Evolutionary conservation across 257 asterid species (phyloP).

Genomic region (Osmanthus fragrans): DNA sequence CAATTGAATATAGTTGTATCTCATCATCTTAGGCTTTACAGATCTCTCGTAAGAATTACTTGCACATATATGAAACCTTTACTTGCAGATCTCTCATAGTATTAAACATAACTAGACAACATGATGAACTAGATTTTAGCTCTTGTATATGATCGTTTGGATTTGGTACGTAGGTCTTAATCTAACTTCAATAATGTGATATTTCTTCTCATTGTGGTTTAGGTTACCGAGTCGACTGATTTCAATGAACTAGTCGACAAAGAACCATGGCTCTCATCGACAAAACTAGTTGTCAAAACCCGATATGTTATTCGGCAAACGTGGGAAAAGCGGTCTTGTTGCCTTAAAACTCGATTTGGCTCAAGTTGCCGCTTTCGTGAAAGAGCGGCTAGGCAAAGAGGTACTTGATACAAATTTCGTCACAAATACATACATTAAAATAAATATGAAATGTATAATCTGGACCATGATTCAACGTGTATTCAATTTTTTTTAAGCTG

Average conservation of each 20-base stretch:
- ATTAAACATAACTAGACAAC: background rate
- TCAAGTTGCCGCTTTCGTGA: conserved; percentile 75
- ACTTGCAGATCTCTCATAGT: background rate
- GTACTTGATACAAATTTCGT: conserved; percentile 27
- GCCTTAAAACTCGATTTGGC: conserved; percentile 90
- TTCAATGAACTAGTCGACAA: conserved; percentile 67
- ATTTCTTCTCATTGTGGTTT: conserved; percentile 18
- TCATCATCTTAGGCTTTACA: background rate
- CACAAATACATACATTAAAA: background rate
- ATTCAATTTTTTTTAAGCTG: background rate
- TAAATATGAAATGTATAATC: background rate
- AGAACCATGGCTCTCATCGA: conserved; percentile 84
- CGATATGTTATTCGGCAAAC: conserved; percentile 93
- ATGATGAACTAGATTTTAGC: background rate
- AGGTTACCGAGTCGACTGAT: conserved; percentile 84
- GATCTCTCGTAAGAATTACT: background rate
- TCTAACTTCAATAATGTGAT: background rate
- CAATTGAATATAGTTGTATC: background rate
- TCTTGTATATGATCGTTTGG: background rate
- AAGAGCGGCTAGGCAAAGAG: conserved; percentile 92
- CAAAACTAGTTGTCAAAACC: conserved; percentile 91
- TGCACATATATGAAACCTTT: background rate
- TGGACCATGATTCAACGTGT: background rate
- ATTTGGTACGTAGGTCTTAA: background rate
- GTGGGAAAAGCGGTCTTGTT: conserved; percentile 96